Evolutionary conservation across 257 asterid species (phyloP).

Genomic region (Solanum piurae): DNA sequence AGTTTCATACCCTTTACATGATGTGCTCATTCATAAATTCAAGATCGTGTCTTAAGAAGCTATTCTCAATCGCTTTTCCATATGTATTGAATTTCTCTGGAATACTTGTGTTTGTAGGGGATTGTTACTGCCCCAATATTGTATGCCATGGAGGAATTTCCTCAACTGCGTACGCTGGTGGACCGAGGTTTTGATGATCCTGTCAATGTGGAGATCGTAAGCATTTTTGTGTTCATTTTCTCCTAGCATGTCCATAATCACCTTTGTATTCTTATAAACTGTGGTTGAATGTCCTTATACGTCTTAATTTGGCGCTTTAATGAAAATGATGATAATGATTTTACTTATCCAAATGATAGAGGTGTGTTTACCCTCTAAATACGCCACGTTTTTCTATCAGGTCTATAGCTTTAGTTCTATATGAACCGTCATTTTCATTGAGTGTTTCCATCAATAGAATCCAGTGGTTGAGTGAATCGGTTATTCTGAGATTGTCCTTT

Average conservation of each 20-base stretch:
- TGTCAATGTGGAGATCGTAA: slow-evolving; percentile 65
- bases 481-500: not conserved
- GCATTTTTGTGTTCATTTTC: slow-evolving; percentile 9
- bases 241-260: not conserved
- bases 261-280: not conserved
- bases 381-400: not conserved
- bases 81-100: not conserved
- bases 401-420: not conserved
- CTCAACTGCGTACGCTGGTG: slow-evolving; percentile 50
- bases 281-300: not conserved
- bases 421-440: not conserved
- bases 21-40: not conserved
- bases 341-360: not conserved
- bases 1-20: not conserved
- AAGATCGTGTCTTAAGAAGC: not conserved
- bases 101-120: slow-evolving; percentile 33
- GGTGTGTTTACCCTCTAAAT: not conserved
- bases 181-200: slow-evolving; percentile 71
- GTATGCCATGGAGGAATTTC: slow-evolving; percentile 89
- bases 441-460: not conserved
- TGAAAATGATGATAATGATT: not conserved
- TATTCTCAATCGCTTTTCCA: not conserved
- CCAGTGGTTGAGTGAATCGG: not conserved
- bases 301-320: not conserved
- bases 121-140: slow-evolving; percentile 86